Conservation (phyloP, 139 green algal genomes). For the Pleodorina starrii region DNA sequence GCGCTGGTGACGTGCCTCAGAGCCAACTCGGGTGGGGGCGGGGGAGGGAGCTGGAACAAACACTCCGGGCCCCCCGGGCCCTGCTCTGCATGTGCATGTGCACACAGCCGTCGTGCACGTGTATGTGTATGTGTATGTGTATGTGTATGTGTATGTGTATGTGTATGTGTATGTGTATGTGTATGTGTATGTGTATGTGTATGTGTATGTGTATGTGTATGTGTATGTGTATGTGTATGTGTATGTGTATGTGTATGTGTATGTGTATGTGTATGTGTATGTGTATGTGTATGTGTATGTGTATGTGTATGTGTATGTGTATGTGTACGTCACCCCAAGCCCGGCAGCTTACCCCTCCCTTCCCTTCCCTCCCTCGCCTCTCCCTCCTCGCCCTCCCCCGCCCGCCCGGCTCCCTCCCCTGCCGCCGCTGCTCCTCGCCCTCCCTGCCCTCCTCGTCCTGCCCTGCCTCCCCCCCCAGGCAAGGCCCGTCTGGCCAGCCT, state of each 20-base stretch:
- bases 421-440: neutral
- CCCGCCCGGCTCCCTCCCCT: neutral
- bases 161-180: neutral
- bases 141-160: neutral
- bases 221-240: neutral
- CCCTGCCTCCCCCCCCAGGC: constrained; percentile 3
- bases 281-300: neutral
- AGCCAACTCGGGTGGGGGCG: constrained; percentile 39
- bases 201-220: no score
- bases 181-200: neutral
- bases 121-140: neutral
- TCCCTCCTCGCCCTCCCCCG: neutral
- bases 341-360: no score
- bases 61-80: no score
- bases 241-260: neutral
- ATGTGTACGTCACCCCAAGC: no score
- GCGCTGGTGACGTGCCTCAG: constrained; percentile 52
- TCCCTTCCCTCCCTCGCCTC: neutral
- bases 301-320: neutral
- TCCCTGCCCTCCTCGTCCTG: neutral
- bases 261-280: no score
- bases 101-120: no score
- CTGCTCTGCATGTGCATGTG: no score
- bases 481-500: constrained; percentile 55
- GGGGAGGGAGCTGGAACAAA: neutral